phyloP scores from a whole-genome alignment of 2,329 filamentous ascomycete species.

The Colletotrichum coccodes region DNA sequence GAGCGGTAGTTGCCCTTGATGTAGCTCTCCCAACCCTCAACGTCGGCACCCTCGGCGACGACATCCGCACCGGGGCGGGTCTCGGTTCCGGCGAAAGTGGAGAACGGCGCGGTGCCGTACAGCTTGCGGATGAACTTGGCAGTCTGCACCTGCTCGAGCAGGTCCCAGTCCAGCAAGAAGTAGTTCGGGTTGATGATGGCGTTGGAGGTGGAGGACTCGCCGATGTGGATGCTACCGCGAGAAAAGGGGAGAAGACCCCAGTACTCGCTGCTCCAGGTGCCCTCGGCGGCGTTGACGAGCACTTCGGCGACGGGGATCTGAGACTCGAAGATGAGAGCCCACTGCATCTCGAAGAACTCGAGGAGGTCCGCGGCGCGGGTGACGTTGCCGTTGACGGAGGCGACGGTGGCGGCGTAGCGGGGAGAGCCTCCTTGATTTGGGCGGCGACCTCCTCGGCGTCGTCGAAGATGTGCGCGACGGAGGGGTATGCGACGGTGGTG shows the following conservation, averaged over 20 bases:
- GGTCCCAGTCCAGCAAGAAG: slow-evolving; percentile 48
- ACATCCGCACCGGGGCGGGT: slow-evolving; percentile 36
- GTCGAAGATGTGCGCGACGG: slow-evolving; percentile 24
- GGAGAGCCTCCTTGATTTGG: slow-evolving; percentile 8
- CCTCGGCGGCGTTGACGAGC: slow-evolving; percentile 46
- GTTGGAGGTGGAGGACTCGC: slow-evolving; percentile 41
- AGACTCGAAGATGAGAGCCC: slow-evolving; percentile 58
- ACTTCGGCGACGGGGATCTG: slow-evolving; percentile 58
- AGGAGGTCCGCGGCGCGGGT: slow-evolving; percentile 41
- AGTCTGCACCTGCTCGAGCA: slow-evolving; percentile 39
- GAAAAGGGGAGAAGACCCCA: slow-evolving; percentile 52
- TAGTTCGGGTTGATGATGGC: slow-evolving; percentile 50
- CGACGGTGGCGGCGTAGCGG: slow-evolving; percentile 19
- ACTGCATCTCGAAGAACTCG: slow-evolving; percentile 53
- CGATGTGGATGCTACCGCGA: slow-evolving; percentile 52
- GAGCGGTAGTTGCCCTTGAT: slow-evolving; percentile 32
- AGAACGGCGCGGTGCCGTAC: slow-evolving; percentile 43
- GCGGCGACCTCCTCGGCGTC: slow-evolving; percentile 38
- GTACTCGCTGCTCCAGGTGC: slow-evolving; percentile 47
- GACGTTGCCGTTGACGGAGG: slow-evolving; percentile 21
- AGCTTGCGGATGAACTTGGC: slow-evolving; percentile 43
- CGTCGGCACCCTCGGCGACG: slow-evolving; percentile 42
- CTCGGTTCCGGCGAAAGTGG: slow-evolving; percentile 32
- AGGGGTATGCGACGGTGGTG: slow-evolving; percentile 25
- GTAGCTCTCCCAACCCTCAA: slow-evolving; percentile 31